These are phyloP conservation scores for Sphaerostilbella broomeana DNA, from an alignment of 2,329 filamentous ascomycete genomes.

Conservation along the genomic window DNA sequence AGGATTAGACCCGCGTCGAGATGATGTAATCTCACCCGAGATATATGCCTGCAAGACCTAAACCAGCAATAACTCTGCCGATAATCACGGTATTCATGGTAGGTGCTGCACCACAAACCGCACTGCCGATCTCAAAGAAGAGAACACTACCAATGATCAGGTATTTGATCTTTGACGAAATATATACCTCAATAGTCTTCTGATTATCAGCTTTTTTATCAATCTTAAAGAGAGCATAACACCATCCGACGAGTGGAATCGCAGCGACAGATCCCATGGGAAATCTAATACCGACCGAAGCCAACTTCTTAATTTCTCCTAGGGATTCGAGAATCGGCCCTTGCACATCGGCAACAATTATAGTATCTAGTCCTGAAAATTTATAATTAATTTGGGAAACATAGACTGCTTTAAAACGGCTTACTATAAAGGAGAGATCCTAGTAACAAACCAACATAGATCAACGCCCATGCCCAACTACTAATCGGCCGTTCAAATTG, in stretches of 20 bases:
- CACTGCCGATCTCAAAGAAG: conserved; percentile 21
- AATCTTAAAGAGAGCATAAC: conserved; percentile 28
- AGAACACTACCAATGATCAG: conserved; percentile 5
- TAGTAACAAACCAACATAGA: conserved; percentile 2
- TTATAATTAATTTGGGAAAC: neutral
- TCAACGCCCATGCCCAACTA: conserved; percentile 1
- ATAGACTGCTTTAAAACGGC: neutral
- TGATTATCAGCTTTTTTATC: too few relatives aligned
- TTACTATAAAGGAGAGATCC: conserved; percentile 1
- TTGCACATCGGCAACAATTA: conserved; percentile 15
- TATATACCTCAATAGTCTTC: too few relatives aligned
- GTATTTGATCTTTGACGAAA: too few relatives aligned
- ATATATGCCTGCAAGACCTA: conserved; percentile 34
- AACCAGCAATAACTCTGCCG: conserved; percentile 35
- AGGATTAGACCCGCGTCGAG: too few relatives aligned
- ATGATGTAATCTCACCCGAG: conserved; percentile 5
- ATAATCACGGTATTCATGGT: conserved; percentile 38
- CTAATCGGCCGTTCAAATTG: too few relatives aligned
- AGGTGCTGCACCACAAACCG: conserved; percentile 34
- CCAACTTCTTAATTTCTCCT: conserved; percentile 12
- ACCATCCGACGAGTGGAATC: neutral
- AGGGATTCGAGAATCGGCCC: conserved; percentile 14
- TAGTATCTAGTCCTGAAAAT: neutral
- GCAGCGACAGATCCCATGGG: conserved; percentile 3
- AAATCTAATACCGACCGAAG: conserved; percentile 18